phyloP scores from a whole-genome alignment of 2,329 filamentous ascomycete species.

The Coniochaeta pulveracea region DNA sequence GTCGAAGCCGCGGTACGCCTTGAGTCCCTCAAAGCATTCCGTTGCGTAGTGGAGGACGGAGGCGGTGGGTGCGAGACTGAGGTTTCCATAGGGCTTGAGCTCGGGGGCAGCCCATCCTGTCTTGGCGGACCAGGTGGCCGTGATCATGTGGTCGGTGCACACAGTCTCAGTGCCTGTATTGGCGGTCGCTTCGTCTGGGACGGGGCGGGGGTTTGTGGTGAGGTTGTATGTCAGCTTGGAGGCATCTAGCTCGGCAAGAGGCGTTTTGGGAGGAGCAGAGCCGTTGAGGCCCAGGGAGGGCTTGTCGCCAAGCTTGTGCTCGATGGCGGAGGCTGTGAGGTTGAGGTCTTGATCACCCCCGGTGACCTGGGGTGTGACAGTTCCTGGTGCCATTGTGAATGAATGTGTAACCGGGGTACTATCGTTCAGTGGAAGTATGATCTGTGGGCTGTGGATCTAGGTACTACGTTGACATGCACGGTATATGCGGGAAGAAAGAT shows the following conservation, averaged over 20 bases:
- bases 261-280: slow-evolving; percentile 20
- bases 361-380: slow-evolving; percentile 16
- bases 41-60: slow-evolving; percentile 81
- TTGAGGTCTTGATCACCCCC: slow-evolving; percentile 35
- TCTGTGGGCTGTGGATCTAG: too few relatives aligned
- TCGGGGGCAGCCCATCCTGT: slow-evolving; percentile 64
- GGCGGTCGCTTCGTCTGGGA: slow-evolving; percentile 38
- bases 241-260: slow-evolving; percentile 48
- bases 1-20: slow-evolving; percentile 71
- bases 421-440: too few relatives aligned
- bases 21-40: slow-evolving; percentile 80
- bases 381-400: slow-evolving; percentile 24
- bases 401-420: too few relatives aligned
- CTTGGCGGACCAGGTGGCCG: slow-evolving; percentile 52
- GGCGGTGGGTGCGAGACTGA: slow-evolving; percentile 70
- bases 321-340: slow-evolving; percentile 39
- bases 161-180: slow-evolving; percentile 38
- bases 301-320: slow-evolving; percentile 10
- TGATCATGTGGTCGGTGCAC: slow-evolving; percentile 84
- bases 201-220: slow-evolving; percentile 36
- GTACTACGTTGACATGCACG: too few relatives aligned
- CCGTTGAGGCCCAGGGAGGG: slow-evolving; percentile 11
- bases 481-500: too few relatives aligned
- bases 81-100: slow-evolving; percentile 65
- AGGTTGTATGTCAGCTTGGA: slow-evolving; percentile 47